Conservation (phyloP, 768 basidiomycete species). For the Pulveroboletus sp. region DNA sequence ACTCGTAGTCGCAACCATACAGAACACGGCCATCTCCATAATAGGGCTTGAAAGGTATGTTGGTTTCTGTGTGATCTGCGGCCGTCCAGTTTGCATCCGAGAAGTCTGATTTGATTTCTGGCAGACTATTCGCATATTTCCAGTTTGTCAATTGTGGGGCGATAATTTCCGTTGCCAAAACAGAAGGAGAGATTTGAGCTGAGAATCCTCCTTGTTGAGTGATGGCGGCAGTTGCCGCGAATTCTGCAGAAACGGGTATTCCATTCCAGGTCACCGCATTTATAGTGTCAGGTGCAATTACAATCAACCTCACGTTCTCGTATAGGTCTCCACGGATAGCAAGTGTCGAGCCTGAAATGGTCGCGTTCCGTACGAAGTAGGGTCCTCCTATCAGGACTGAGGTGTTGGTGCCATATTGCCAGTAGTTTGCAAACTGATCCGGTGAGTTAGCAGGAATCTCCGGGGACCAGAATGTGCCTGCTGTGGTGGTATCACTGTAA, state of each 20-base stretch:
- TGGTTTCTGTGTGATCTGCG: constrained; percentile 72
- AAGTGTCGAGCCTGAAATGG: constrained; percentile 47
- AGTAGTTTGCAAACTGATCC: constrained; percentile 56
- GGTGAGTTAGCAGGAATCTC: constrained; percentile 43
- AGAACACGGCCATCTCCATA: constrained; percentile 77
- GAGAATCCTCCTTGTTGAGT: constrained; percentile 46
- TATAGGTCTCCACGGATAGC: constrained; percentile 70
- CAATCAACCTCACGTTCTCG: constrained; percentile 51
- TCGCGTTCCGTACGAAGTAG: constrained; percentile 59
- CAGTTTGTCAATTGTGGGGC: constrained; percentile 60
- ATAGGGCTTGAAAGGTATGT: constrained; percentile 63
- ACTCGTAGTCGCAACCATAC: constrained; percentile 86
- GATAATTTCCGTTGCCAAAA: constrained; percentile 30
- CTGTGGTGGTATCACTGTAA: constrained; percentile 63
- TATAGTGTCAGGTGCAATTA: constrained; percentile 59
- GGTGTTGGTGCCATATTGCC: constrained; percentile 70
- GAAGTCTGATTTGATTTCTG: constrained; percentile 58
- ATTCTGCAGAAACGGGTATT: constrained; percentile 35
- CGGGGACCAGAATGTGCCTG: constrained; percentile 76
- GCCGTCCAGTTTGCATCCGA: constrained; percentile 63
- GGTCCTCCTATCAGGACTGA: constrained; percentile 67
- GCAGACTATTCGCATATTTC: constrained; percentile 74
- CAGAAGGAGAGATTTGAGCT: constrained; percentile 40
- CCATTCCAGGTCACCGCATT: constrained; percentile 74
- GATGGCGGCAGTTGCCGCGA: constrained; percentile 27